phyloP scores from a whole-genome alignment of 2,329 filamentous ascomycete species.

The Emydomyces testavorans region DNA sequence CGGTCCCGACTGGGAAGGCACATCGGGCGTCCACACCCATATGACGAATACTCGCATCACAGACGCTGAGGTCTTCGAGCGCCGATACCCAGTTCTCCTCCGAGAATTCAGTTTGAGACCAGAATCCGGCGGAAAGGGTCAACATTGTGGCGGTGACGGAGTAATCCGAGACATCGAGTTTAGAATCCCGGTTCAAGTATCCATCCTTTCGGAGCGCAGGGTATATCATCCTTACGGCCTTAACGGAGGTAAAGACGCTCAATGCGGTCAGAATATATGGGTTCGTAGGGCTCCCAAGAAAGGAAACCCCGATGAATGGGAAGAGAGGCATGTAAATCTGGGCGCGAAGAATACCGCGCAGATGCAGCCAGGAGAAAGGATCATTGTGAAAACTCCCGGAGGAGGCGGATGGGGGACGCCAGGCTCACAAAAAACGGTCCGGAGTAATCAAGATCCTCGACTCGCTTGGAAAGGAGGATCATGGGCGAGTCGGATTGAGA shows the following conservation, averaged over 20 bases:
- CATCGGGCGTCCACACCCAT: constrained; percentile 66
- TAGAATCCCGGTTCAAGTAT: constrained; percentile 62
- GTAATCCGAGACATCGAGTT: constrained; percentile 73
- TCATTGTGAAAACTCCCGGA: constrained; percentile 30
- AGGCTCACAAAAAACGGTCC: constrained; percentile 41
- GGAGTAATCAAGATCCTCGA: constrained; percentile 46
- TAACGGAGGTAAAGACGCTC: constrained; percentile 63
- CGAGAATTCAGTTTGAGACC: constrained; percentile 55
- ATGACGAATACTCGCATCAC: constrained; percentile 83
- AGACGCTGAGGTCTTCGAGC: constrained; percentile 67
- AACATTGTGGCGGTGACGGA: constrained; percentile 62
- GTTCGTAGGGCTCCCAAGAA: constrained; percentile 53
- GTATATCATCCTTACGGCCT: constrained; percentile 69
- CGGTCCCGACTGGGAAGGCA: constrained; percentile 60
- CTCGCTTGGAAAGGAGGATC: constrained; percentile 50
- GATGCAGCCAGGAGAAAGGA: constrained; percentile 29
- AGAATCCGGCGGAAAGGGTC: constrained; percentile 53
- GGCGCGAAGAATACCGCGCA: constrained; percentile 26
- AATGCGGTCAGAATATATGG: constrained; percentile 75
- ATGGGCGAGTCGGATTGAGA: constrained; percentile 37
- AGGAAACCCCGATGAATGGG: constrained; percentile 16
- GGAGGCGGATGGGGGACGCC: constrained; percentile 36
- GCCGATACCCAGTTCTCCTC: constrained; percentile 62
- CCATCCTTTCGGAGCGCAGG: constrained; percentile 60
- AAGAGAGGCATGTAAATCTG: constrained; percentile 22